phyloP scores from a whole-genome alignment of 768 basidiomycete genomes.

The Mycena belliarum region DNA sequence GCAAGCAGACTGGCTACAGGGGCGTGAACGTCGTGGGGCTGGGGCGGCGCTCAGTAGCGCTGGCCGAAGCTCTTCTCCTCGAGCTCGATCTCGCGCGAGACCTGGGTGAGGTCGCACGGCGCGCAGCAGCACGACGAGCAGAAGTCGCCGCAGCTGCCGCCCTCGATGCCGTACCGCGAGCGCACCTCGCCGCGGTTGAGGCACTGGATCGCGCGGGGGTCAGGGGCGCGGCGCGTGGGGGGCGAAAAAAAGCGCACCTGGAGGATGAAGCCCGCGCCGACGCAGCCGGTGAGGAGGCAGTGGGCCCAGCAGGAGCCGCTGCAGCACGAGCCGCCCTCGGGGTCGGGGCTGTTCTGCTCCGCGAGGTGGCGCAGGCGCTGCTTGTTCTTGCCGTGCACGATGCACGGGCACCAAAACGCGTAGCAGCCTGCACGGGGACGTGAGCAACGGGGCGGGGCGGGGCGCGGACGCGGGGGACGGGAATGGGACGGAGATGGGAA shows the following conservation, averaged over 20 bases:
- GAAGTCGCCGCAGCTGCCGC: constrained; percentile 44
- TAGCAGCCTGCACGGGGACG: constrained; percentile 16
- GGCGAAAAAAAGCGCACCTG: constrained; percentile 8
- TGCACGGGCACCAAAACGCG: constrained; percentile 40
- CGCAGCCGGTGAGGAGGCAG: constrained; percentile 4
- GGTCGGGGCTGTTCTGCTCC: constrained; percentile 33
- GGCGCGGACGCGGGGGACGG: not conserved
- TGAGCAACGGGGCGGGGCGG: not conserved
- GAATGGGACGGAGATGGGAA: too few relatives aligned
- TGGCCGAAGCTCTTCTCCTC: constrained; percentile 41
- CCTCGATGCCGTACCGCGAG: constrained; percentile 47
- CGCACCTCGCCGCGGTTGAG: constrained; percentile 40
- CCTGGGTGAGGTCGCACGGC: constrained; percentile 52
- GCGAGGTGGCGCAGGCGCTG: constrained; percentile 35
- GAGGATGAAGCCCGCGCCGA: constrained; percentile 8
- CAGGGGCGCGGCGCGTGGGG: not conserved
- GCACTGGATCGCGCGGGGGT: constrained; percentile 17
- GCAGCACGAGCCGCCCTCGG: constrained; percentile 34
- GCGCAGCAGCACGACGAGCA: constrained; percentile 40
- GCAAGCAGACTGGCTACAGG: not conserved
- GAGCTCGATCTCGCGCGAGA: constrained; percentile 45
- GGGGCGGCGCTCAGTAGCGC: constrained; percentile 14
- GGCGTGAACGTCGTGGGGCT: not conserved
- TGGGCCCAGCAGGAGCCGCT: constrained; percentile 21
- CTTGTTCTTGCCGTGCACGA: constrained; percentile 38